These are phyloP conservation scores for Aspergillus candidus DNA, from an alignment of 2,329 filamentous ascomycete species.

Conservation along the genomic window DNA sequence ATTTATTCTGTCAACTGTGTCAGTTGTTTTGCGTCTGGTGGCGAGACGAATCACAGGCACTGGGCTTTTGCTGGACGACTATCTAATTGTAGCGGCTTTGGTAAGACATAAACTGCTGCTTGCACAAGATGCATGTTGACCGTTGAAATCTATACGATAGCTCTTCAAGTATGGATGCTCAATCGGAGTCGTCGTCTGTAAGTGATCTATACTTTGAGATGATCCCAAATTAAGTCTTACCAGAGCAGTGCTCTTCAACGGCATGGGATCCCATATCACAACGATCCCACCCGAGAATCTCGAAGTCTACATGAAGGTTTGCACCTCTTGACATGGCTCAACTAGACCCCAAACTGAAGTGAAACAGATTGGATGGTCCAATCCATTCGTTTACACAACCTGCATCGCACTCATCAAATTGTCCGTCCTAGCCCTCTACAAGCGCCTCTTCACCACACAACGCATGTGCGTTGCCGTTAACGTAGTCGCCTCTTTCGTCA, in stretches of 20 bases:
- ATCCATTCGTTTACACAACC: conserved; percentile 22
- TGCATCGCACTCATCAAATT: conserved; percentile 23
- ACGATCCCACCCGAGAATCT: conserved; percentile 22
- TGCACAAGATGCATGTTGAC: not conserved
- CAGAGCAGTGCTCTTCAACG: conserved; percentile 20
- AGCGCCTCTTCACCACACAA: conserved; percentile 20
- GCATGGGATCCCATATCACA: conserved; percentile 23
- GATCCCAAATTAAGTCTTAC: not conserved
- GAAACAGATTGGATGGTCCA: conserved; percentile 22
- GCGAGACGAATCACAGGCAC: conserved; percentile 21
- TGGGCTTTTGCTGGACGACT: conserved; percentile 25
- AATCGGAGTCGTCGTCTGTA: conserved; percentile 19
- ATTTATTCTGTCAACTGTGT: conserved; percentile 20
- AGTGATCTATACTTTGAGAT: conserved; percentile 9
- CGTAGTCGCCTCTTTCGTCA: conserved; percentile 15
- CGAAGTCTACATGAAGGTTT: conserved; percentile 20
- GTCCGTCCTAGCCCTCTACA: conserved; percentile 25
- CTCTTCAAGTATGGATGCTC: conserved; percentile 28
- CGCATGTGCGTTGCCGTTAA: conserved; percentile 18
- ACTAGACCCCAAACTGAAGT: conserved; percentile 1
- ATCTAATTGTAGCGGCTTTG: conserved; percentile 25
- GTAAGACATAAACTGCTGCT: conserved; percentile 6
- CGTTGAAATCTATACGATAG: conserved; percentile 1
- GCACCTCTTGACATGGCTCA: not conserved
- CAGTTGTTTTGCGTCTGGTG: conserved; percentile 22